Evolutionary conservation across 768 basidiomycete species (phyloP).

Genomic region (Harrya chromipes): DNA sequence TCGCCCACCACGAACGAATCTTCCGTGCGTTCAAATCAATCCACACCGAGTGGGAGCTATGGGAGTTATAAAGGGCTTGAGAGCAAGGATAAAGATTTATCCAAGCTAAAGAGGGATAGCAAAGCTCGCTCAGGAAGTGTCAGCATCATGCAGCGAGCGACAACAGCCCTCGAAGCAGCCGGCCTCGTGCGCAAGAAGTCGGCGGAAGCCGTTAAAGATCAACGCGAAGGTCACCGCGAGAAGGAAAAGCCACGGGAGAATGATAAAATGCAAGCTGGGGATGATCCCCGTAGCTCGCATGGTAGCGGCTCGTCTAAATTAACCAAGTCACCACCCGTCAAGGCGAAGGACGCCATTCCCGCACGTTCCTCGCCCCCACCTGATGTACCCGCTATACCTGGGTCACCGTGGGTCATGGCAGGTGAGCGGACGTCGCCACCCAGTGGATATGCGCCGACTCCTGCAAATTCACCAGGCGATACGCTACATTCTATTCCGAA

Average conservation of each 20-base stretch:
- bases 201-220: constrained; percentile 66
- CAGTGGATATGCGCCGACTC: constrained; percentile 39
- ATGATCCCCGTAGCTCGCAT: constrained; percentile 64
- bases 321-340: constrained; percentile 67
- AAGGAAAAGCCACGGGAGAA: constrained; percentile 42
- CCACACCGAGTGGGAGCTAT: constrained; percentile 62
- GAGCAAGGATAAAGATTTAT: constrained; percentile 43
- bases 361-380: constrained; percentile 53
- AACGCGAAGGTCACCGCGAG: constrained; percentile 46
- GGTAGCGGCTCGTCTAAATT: constrained; percentile 60
- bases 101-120: constrained; percentile 48
- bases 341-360: constrained; percentile 42
- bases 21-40: constrained; percentile 56
- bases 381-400: constrained; percentile 35
- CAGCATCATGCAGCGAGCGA: constrained; percentile 94
- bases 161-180: constrained; percentile 84
- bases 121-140: constrained; percentile 86
- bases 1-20: constrained; percentile 51
- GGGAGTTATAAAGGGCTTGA: constrained; percentile 54
- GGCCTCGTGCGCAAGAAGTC: constrained; percentile 84
- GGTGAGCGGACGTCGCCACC: constrained; percentile 41
- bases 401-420: constrained; percentile 75
- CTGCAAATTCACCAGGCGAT: constrained; percentile 51
- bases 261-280: constrained; percentile 42
- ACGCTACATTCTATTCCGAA: constrained; percentile 48